A percentile compares a stretch with the other conserved stretches of the same genome.
Evolutionary conservation across 768 basidiomycete genomes (phyloP).

Genomic region (Krasilnikovozyma curviuscula): DNA sequence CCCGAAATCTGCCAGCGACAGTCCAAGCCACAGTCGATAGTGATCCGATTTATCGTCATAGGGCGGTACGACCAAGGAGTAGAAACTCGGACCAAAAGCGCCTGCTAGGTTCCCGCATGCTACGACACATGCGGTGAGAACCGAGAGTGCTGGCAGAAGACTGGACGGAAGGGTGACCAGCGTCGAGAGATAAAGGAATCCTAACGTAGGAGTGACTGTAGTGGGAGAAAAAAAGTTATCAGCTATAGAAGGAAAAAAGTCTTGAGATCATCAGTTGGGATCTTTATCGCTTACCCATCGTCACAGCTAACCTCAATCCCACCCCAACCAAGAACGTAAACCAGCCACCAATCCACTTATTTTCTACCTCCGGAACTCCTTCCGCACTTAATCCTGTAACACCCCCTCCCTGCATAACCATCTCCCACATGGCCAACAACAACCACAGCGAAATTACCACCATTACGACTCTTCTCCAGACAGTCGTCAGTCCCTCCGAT

Average conservation of each 20-base stretch:
- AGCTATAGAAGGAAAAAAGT: background rate
- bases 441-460: background rate
- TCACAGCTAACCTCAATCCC: background rate
- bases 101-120: too few species aligned
- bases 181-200: conserved; percentile 8
- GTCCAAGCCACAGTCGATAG: too few species aligned
- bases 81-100: too few species aligned
- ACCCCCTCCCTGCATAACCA: background rate
- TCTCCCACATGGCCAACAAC: background rate
- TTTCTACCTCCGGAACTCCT: background rate
- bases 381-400: background rate
- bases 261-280: background rate
- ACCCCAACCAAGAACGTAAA: background rate
- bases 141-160: too few species aligned
- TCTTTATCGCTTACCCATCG: conserved; percentile 1
- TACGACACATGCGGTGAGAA: too few species aligned
- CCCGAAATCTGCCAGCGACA: too few species aligned
- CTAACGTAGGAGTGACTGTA: conserved; percentile 6
- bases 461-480: background rate
- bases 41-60: too few species aligned
- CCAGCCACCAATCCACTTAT: background rate
- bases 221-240: background rate
- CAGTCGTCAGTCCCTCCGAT: too few species aligned
- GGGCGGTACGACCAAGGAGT: too few species aligned
- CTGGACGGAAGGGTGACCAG: too few species aligned